Evolutionary conservation across 2,329 filamentous ascomycete genomes (phyloP), one percentile per base, ranked within the genome.

Genomic region (Monilinia laxa): DNA sequence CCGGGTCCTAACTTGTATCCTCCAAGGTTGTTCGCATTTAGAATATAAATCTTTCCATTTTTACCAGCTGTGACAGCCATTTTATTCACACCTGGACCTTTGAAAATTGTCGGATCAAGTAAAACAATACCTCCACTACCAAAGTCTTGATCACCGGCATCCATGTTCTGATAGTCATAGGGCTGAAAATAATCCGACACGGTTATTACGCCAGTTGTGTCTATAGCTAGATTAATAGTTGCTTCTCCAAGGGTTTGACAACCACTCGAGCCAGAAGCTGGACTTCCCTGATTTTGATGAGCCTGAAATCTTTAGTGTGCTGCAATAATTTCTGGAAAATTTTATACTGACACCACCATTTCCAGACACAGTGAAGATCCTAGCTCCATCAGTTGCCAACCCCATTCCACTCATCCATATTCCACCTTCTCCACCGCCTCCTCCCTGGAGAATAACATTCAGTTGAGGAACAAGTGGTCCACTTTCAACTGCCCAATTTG

Each of bases 121-220:
- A 80, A 67, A 2, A 73, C 69, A 10, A 79, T 65, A 2, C 77
- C 77, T 20, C 76, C 75, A 2, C 77, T 73, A 4, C 78, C 79
- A 58, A 81, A 74, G 68, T 81, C 79, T 66, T 77, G 75, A 62
- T 80, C 78, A 23, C 75, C 78, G 14, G 76, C 76, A 69, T 79
- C 77, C 64, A 79, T 71, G 40, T 75, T 73, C 45, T 49, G 42
- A 18, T 80, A 80, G 65, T 80, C 78, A 66, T 76, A 80, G 0
- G 80, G 79, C 70, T 80, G 75, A 67, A 80, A 81, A 67, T 79
- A 81, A 65, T 81, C 79, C 31, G 72, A 69, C 9, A 78, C 59
- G 10, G 73, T 71, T 16, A 79, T 62, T 20, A 73, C 74, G 4
- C 74, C 76, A 14, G 68, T 72, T 18, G 25, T 53, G 40, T 68